Conservation (phyloP, 495 filamentous ascomycete genomes). For the Staphylotrichum longicolle region DNA sequence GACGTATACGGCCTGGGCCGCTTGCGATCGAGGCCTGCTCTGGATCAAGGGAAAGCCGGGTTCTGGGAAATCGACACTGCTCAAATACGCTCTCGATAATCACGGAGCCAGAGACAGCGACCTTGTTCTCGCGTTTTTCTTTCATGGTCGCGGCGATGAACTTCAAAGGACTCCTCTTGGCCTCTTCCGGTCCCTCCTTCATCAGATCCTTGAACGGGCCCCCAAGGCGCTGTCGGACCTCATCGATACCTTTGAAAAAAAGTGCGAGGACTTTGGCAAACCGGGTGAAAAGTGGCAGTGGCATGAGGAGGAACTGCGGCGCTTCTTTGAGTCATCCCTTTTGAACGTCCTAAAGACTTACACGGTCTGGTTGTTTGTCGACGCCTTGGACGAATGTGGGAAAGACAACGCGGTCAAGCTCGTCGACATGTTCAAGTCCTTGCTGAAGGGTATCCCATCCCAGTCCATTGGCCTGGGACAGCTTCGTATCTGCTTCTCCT, state of each 20-base stretch:
- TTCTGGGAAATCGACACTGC: no score
- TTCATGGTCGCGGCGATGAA: constrained; percentile 35
- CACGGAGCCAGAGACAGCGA: constrained; percentile 8
- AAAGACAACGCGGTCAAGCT: constrained; percentile 28
- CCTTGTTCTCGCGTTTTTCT: constrained; percentile 39
- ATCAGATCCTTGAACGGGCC: constrained; percentile 33
- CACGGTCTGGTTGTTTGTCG: constrained; percentile 33
- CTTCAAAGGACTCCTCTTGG: constrained; percentile 36
- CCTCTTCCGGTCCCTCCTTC: constrained; percentile 38
- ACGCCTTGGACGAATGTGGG: constrained; percentile 40
- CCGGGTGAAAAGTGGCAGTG: constrained; percentile 29
- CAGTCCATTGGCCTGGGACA: not conserved
- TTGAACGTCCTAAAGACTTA: constrained; percentile 7
- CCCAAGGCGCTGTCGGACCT: constrained; percentile 23
- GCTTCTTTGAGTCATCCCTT: constrained; percentile 20
- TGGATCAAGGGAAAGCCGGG: constrained; percentile 53
- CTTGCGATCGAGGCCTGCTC: constrained; percentile 34
- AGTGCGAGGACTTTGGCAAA: constrained; percentile 21
- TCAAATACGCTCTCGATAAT: constrained; percentile 34
- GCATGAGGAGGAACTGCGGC: constrained; percentile 27
- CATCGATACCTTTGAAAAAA: constrained; percentile 19
- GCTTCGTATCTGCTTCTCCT: constrained; percentile 40
- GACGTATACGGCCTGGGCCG: constrained; percentile 36
- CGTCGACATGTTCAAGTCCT: constrained; percentile 24
- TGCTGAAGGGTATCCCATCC: constrained; percentile 16